phyloP scores from a whole-genome alignment of 1,139 yeast species.

The Petasospora rhodanensis region DNA sequence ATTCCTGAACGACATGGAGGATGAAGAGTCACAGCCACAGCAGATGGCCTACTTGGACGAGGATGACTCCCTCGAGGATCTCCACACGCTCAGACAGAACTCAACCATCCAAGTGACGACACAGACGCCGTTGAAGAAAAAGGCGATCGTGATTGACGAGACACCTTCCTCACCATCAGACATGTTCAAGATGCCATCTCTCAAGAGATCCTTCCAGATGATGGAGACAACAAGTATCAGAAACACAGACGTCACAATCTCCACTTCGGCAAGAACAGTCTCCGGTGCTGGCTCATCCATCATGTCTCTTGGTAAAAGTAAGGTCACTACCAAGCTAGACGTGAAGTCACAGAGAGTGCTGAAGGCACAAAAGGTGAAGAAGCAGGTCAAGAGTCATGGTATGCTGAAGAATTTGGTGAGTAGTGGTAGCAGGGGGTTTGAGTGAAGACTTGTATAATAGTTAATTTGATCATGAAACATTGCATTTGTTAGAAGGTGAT shows the following conservation, averaged over 20 bases:
- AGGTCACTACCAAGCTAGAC: constrained; percentile 8
- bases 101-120: constrained; percentile 34
- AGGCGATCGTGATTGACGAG: constrained; percentile 26
- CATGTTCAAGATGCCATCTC: constrained; percentile 27
- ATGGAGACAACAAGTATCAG: constrained; percentile 36
- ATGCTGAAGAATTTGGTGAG: constrained; percentile 7
- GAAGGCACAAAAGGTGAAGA: constrained; percentile 22
- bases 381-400: constrained; percentile 6
- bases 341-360: constrained; percentile 20
- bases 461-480: background rate
- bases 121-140: constrained; percentile 18
- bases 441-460: background rate
- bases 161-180: constrained; percentile 26
- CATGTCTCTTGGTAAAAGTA: constrained; percentile 42
- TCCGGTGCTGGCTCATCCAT: constrained; percentile 58
- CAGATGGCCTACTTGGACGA: constrained; percentile 13
- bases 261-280: constrained; percentile 52
- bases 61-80: constrained; percentile 34
- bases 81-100: constrained; percentile 43
- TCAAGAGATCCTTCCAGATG: constrained; percentile 37
- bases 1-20: constrained; percentile 43
- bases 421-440: constrained; percentile 8
- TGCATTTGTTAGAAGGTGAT: too few relatives aligned
- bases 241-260: constrained; percentile 51
- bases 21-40: constrained; percentile 14